A percentile compares a stretch with the other conserved stretches of the same genome.
Evolutionary conservation across 164 flowering plant species (phyloP).

Genomic region (Tetrastigma voinierianum): DNA sequence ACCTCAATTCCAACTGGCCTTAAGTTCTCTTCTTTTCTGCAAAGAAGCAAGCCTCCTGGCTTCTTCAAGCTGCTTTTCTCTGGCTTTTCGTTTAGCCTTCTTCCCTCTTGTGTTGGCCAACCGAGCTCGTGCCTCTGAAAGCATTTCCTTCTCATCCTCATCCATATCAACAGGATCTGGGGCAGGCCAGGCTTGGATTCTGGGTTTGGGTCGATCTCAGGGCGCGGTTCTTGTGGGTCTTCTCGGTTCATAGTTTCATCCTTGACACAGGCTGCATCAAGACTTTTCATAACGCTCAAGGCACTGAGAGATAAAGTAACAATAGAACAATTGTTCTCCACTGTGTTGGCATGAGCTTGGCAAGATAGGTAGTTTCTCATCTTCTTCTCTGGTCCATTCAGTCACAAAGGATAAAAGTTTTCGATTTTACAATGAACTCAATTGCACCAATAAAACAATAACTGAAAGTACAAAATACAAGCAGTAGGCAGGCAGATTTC

Average conservation of each 20-base stretch:
- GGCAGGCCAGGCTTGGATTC: conserved; percentile 98
- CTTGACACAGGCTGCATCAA: conserved; percentile 95
- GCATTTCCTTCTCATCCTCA: conserved; percentile 99
- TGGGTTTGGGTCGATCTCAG: conserved; percentile 97
- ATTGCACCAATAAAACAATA: too few relatives aligned
- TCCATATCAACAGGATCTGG: conserved; percentile 99
- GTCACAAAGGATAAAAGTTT: conserved; percentile 46
- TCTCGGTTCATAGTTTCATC: conserved; percentile 95
- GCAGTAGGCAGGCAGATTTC: too few relatives aligned
- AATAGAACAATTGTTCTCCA: conserved; percentile 98
- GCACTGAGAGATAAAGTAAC: conserved; percentile 93
- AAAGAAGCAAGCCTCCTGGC: conserved; percentile 97
- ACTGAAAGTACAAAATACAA: too few relatives aligned
- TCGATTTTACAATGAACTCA: too few relatives aligned
- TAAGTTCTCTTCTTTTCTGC: conserved; percentile 92
- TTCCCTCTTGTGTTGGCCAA: conserved; percentile 95
- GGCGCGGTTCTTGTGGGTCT: conserved; percentile 89
- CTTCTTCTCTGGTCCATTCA: conserved; percentile 99
- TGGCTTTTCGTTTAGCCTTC: conserved; percentile 95
- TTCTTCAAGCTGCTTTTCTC: conserved; percentile 99
- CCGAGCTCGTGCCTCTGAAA: conserved; percentile 95
- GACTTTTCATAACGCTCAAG: conserved; percentile 91
- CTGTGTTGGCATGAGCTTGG: conserved; percentile 97
- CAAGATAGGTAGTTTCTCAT: conserved; percentile 93
- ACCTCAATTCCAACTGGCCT: conserved; percentile 94